A percentile compares a stretch with the other conserved stretches of the same genome.
These are phyloP conservation scores for Phytophthora hibernalis DNA, from an alignment of 352 stramenopile species.

Conservation along the genomic window DNA sequence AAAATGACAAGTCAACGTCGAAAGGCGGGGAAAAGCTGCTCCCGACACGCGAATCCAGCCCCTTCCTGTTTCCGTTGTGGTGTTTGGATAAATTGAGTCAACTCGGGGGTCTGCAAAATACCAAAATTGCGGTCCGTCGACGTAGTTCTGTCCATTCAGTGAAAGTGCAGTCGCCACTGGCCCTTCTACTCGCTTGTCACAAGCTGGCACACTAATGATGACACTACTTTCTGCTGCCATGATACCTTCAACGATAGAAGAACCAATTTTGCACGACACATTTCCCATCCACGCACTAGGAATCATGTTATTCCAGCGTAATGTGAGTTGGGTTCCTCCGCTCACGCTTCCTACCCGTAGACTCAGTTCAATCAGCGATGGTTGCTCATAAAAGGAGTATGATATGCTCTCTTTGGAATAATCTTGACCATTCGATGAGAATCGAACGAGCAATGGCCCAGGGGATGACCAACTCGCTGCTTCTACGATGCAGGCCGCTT, in stretches of 20 bases:
- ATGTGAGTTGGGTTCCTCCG: conserved; percentile 41
- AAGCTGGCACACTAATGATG: conserved; percentile 9
- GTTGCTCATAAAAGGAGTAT: conserved; percentile 46
- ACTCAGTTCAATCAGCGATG: conserved; percentile 18
- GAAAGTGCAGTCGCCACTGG: conserved; percentile 32
- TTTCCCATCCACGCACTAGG: conserved; percentile 6
- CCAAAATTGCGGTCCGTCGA: conserved; percentile 46
- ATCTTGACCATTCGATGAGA: conserved; percentile 52
- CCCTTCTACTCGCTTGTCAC: background rate
- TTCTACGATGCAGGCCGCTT: conserved; percentile 44
- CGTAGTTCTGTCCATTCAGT: conserved; percentile 53
- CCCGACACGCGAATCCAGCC: conserved; percentile 35
- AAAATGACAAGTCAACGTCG: conserved; percentile 55
- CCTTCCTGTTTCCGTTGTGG: conserved; percentile 19
- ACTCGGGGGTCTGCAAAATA: conserved; percentile 45
- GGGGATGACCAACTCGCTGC: conserved; percentile 22
- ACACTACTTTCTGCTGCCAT: conserved; percentile 12
- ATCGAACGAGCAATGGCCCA: conserved; percentile 23
- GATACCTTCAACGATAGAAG: conserved; percentile 9
- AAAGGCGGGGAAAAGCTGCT: conserved; percentile 40
- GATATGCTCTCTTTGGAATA: conserved; percentile 25
- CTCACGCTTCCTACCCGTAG: conserved; percentile 22
- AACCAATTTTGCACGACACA: conserved; percentile 36
- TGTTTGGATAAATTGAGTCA: conserved; percentile 29
- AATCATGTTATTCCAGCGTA: conserved; percentile 26